Base-by-base conservation (phyloP, 192 early-diverging fungal genomes). In the Backusella tuberculispora region DNA sequence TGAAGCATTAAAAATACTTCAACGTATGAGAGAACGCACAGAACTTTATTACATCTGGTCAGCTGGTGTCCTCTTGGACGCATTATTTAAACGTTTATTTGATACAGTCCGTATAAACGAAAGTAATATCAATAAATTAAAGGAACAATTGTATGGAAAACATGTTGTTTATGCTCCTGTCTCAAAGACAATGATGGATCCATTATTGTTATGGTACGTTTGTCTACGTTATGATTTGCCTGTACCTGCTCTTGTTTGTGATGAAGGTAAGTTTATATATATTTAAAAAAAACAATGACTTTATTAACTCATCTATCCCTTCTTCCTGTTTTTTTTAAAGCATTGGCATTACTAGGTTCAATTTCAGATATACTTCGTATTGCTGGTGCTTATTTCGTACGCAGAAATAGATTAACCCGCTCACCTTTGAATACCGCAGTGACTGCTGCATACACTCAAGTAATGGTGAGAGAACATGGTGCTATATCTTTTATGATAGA, bases 131-230 rank as follows among this genome's bases (percentile, higher is more conserved):
- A 29, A 46, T 41, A 21, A 76, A 74, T 60, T 82, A 17, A 82
- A 78, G 34, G 42, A 74, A 38, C 53, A 75, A 47, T 73, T 78
- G 26, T 2, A 69, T 26, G 77, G 74, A 9, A 82, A 78, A 40
- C 75, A 76, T 17, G 77, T 83, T 10, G 77, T 83, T 4, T 83
- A 83, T 72, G 72, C 76, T 7, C 81, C 81, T 12, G 78, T 76
- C 3, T 79, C 81, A 2, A 83, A 83, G 63, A 76, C 77, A 14
- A 41, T 83, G 9, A 24, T 83, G 42, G 81, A 83, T 63, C 74
- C 72, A 21, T 68, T 83, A 50, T 34, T 83, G 14, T 72, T 83
- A 15, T 83, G 81, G 81, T 83, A 83, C 44, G 66, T 83, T 15
- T 73, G 71, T 50, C 41, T 83, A 21, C 77, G 77, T 48, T 83